Evolutionary conservation across 345 rosid species (phyloP), one percentile per base, ranked within the genome.

Genomic region (Pistacia integerrima): DNA sequence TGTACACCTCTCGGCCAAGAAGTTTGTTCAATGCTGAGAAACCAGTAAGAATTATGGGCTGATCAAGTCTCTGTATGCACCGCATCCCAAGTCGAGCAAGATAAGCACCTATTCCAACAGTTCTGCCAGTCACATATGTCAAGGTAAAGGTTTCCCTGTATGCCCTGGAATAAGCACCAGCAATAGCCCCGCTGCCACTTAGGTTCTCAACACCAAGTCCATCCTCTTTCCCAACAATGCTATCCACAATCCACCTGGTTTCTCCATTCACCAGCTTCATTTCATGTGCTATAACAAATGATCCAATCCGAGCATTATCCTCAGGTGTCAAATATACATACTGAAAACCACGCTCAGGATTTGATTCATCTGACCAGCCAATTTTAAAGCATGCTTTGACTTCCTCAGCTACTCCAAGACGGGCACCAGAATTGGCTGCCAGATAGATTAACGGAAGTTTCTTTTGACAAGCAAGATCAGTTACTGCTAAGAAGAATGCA

Each of bases 391-490:
- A 88, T 69, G 90, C 80, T 81, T 92, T 94, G 69, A 97, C 92
- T 90, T 97, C 99, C 80, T 94, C 99, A 52, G 98, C 98, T 41
- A 90, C 94, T 11, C 99, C 99, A 49, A 97, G 90, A 46, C 99
- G 94, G 14, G 99, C 99, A 75, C 99, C 99, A 57, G 99, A 97
- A 79, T 97, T 97, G 57, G 94, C 99, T 44, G 99, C 99, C 90
- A 97, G 84, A 86, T 97, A 97, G 76, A 97, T 90, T 69, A 97
- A 77, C 48, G 99, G 99, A 70, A 97, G 84, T 82, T 92, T 97
- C 88, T 88, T 86, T 59, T 82, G 78, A 81, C 99, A 97, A 64
- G 99, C 99, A 44, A 94, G 94, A 78, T 94, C 94, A 67, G 98
- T 92, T 44, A 97, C 94, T 57, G 97, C 98, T 76, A 80, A 89